phyloP scores from a whole-genome alignment of 1,284 basidiomycete species.

The Moesziomyces sp. region DNA sequence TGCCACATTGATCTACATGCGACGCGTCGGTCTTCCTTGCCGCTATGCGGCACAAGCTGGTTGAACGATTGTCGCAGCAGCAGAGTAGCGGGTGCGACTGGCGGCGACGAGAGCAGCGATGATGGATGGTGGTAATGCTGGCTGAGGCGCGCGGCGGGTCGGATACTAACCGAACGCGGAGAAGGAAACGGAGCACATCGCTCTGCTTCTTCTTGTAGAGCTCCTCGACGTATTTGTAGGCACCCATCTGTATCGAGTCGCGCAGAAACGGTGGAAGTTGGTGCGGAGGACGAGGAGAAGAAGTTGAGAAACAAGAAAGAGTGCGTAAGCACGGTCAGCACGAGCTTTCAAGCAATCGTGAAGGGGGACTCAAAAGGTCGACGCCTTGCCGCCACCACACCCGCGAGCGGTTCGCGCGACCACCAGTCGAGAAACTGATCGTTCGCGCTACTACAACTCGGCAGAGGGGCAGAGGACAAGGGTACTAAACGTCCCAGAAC shows the following conservation, averaged over 20 bases:
- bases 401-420: slow-evolving; percentile 34
- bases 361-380: slow-evolving; percentile 45
- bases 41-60: no score
- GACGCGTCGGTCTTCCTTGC: no score
- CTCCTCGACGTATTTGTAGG: slow-evolving; percentile 98
- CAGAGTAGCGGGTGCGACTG: no score
- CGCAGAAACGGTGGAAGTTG: not conserved
- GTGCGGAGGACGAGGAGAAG: not conserved
- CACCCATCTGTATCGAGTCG: slow-evolving; percentile 68
- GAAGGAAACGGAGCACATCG: slow-evolving; percentile 97
- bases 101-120: not conserved
- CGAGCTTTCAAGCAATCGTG: slow-evolving; percentile 57
- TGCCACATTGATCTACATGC: no score
- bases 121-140: not conserved
- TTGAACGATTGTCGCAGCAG: no score
- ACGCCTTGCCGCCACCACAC: slow-evolving; percentile 26
- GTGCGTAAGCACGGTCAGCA: slow-evolving; percentile 29
- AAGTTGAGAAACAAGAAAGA: not conserved
- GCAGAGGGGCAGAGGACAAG: slow-evolving; percentile 8
- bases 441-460: slow-evolving; percentile 44
- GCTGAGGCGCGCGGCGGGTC: not conserved
- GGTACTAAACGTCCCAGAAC: slow-evolving; percentile 46
- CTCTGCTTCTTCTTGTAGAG: slow-evolving; percentile 81
- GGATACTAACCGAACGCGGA: slow-evolving; percentile 84
- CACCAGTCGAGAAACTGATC: not conserved